phyloP scores from a whole-genome alignment of 1,284 basidiomycete species.

The Neolentinus lepideus region DNA sequence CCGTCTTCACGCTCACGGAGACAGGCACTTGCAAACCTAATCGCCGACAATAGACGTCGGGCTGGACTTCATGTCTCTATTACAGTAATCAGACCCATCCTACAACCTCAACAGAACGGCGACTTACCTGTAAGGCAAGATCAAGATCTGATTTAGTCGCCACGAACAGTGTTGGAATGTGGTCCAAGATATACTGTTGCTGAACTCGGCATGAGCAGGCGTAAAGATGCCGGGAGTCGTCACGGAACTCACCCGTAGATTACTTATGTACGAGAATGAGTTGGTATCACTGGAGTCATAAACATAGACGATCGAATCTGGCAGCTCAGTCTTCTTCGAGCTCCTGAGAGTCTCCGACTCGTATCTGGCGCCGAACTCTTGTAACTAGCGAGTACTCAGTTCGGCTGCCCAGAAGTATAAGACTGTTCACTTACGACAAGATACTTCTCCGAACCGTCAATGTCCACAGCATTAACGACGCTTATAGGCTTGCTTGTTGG shows the following conservation, averaged over 20 bases:
- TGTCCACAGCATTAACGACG: constrained; percentile 94
- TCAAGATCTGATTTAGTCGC: constrained; percentile 98
- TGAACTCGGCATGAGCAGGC: constrained; percentile 23
- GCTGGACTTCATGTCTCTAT: constrained; percentile 95
- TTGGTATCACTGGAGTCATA: constrained; percentile 98
- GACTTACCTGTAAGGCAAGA: constrained; percentile 80
- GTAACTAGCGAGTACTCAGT: constrained; percentile 48
- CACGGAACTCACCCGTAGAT: constrained; percentile 67
- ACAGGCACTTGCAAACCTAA: constrained; percentile 84
- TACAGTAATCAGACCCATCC: constrained; percentile 2
- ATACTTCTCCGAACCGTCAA: constrained; percentile 93
- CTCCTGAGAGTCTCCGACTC: constrained; percentile 89
- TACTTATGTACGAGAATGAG: constrained; percentile 97
- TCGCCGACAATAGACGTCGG: constrained; percentile 91
- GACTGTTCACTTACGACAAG: constrained; percentile 65
- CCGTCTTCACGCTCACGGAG: constrained; percentile 82
- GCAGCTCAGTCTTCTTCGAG: constrained; percentile 84
- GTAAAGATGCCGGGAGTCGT: background rate
- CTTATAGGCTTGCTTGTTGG: constrained; percentile 87
- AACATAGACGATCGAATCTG: constrained; percentile 93
- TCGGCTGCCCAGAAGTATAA: constrained; percentile 7
- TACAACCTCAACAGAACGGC: constrained; percentile 5
- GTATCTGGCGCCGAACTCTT: constrained; percentile 95
- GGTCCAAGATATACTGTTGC: constrained; percentile 96
- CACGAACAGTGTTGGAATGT: constrained; percentile 94